Evolutionary conservation across 805 yeast species (phyloP), one percentile per base, ranked within the genome.

Genomic region (Nakazawaea molendinolei): DNA sequence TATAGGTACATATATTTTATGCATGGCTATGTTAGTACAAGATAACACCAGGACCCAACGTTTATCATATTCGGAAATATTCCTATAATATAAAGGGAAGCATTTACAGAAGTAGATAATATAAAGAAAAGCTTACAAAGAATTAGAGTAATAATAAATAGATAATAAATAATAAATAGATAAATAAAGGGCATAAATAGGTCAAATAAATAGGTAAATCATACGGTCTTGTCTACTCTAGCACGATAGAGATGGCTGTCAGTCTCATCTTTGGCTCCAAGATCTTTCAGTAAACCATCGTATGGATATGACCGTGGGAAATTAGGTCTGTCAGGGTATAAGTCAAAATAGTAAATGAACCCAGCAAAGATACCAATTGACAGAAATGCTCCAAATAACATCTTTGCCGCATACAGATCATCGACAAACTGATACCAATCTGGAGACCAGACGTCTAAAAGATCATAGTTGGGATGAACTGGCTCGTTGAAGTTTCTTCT

Each of bases 361-460:
- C 52, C 55, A 1, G 55, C 51, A 4, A 58, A 67, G 28, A 72
- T 44, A 5, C 52, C 53, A 3, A 38, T 16, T 15, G 17, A n/a
- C n/a, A 69, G 76, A 49, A 80, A 72, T 58, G 80, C 80, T 6
- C 63, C 51, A n/a, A 60, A 61, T 44, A 77, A 71, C 55, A 74
- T 74, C 47, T 59, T 67, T 36, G 76, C 56, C 1, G 95, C 94
- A 22, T 73, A 69, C 31, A 58, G 52, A 57, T 82, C 80, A 26
- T 71, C 61, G 23, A 76, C 81, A 25, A 65, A 56, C 47, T 77
- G 76, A 55, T 67, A 75, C 51, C 77, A 71, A 51, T 85, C 94
- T 9, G 95, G 92, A 7, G 95, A 74, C 95, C 95, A 85, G 68
- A 83, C 70, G 56, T 85, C 89, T 51, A 78, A 67, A 56, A 74